These are phyloP conservation scores for Silene coronaria DNA, from an alignment of 179 eudicot species.

Conservation along the genomic window DNA sequence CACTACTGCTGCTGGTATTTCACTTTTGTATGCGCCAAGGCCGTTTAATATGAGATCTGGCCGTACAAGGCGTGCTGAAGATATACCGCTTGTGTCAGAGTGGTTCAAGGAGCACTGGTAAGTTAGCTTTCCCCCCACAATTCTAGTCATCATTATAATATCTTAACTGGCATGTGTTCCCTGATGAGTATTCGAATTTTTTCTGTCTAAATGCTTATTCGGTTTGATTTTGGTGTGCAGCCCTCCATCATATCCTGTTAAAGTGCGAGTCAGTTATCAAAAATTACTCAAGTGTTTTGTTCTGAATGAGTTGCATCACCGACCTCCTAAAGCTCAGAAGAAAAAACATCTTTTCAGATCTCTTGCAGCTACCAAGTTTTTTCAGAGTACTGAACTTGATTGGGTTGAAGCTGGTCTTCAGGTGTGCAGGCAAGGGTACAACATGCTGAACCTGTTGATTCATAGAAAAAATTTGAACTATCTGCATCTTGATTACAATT, in stretches of 20 bases:
- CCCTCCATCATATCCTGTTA: slow-evolving; percentile 96
- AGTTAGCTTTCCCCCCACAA: slow-evolving; percentile 15
- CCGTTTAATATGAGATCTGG: slow-evolving; percentile 99
- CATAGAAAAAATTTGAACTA: slow-evolving; percentile 93
- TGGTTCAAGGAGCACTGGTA: slow-evolving; percentile 99
- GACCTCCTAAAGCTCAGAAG: slow-evolving; percentile 99
- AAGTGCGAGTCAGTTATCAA: slow-evolving; percentile 97
- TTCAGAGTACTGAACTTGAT: slow-evolving; percentile 94
- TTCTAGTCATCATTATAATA: too few relatives aligned
- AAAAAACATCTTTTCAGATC: slow-evolving; percentile 93
- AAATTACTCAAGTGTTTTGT: slow-evolving; percentile 91
- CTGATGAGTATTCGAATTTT: too few relatives aligned
- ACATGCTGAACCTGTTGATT: slow-evolving; percentile 92
- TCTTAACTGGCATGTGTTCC: too few relatives aligned
- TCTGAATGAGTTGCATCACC: slow-evolving; percentile 87
- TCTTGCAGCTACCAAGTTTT: slow-evolving; percentile 92
- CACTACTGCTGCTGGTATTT: slow-evolving; percentile 97
- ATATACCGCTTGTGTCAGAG: slow-evolving; percentile 94
- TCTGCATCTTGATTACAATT: slow-evolving; percentile 94
- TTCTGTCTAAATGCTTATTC: neutral
- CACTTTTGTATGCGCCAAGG: slow-evolving; percentile 84
- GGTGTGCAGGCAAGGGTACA: slow-evolving; percentile 98
- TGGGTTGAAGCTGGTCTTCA: slow-evolving; percentile 99
- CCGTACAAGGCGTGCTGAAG: slow-evolving; percentile 91
- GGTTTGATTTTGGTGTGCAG: slow-evolving; percentile 38